These are phyloP conservation scores for Sporothrix mexicana DNA, from an alignment of 2,329 filamentous ascomycete genomes.

Conservation along the genomic window DNA sequence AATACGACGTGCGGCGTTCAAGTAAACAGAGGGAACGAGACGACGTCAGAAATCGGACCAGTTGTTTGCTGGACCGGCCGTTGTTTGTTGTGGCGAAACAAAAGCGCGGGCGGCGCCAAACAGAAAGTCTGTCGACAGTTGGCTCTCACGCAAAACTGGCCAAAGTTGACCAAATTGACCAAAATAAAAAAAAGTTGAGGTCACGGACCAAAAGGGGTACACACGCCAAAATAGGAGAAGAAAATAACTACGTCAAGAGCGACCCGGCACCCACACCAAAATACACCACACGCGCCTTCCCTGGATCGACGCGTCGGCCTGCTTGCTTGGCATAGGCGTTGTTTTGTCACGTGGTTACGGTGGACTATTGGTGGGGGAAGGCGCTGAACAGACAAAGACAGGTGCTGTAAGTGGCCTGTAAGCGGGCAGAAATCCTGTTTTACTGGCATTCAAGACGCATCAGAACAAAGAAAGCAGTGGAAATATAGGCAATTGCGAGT, in stretches of 20 bases:
- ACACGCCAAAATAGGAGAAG: slow-evolving; percentile 13
- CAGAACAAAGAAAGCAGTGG: background rate
- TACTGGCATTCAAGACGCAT: background rate
- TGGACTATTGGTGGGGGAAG: background rate
- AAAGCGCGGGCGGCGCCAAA: slow-evolving; percentile 23
- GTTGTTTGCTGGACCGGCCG: slow-evolving; percentile 17
- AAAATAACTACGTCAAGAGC: slow-evolving; percentile 29
- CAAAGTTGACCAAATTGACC: background rate
- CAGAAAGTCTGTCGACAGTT: background rate
- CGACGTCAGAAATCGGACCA: slow-evolving; percentile 21
- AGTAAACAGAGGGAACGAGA: background rate
- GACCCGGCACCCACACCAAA: background rate
- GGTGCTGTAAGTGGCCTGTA: background rate
- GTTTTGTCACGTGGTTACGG: slow-evolving; percentile 14
- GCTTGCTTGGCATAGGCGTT: background rate
- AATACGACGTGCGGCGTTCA: background rate
- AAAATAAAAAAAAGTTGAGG: background rate
- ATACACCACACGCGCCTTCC: slow-evolving; percentile 19
- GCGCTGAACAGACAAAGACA: background rate
- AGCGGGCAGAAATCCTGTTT: background rate
- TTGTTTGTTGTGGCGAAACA: slow-evolving; percentile 26
- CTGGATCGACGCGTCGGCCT: slow-evolving; percentile 25
- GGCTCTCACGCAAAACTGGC: background rate
- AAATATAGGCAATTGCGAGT: background rate
- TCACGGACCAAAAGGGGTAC: slow-evolving; percentile 1